Percentiles rank a stretch among this genome's conserved stretches.
Evolutionary conservation across 1,284 basidiomycete species (phyloP).

Genomic region (Fomitopsis pinicola): DNA sequence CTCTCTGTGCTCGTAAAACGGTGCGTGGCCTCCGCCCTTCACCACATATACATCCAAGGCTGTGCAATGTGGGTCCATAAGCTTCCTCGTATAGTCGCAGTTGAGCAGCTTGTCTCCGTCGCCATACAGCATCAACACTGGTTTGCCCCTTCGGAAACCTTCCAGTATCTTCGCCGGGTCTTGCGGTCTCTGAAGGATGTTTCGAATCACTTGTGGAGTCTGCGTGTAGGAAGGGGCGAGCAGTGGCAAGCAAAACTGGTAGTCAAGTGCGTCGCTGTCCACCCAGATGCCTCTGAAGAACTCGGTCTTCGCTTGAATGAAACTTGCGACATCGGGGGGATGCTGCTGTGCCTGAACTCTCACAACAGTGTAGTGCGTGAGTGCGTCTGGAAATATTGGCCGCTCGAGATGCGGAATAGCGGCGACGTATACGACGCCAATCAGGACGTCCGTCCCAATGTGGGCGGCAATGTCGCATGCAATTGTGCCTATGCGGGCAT

Average conservation of each 20-base stretch:
- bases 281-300: slow-evolving; percentile 16
- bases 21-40: slow-evolving; percentile 18
- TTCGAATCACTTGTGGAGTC: slow-evolving; percentile 9
- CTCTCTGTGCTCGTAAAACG: slow-evolving; percentile 19
- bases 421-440: slow-evolving; percentile 8
- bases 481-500: slow-evolving; percentile 1
- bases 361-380: slow-evolving; percentile 9
- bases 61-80: slow-evolving; percentile 18
- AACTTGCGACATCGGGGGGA: slow-evolving; percentile 12
- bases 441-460: neutral
- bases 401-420: slow-evolving; percentile 16
- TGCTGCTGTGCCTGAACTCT: slow-evolving; percentile 10
- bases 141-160: slow-evolving; percentile 3
- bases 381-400: slow-evolving; percentile 6
- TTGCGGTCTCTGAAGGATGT: slow-evolving; percentile 6
- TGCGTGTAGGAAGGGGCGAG: slow-evolving; percentile 14
- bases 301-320: slow-evolving; percentile 9
- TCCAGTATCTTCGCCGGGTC: slow-evolving; percentile 7
- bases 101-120: slow-evolving; percentile 11
- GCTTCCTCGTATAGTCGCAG: slow-evolving; percentile 8
- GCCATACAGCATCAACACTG: slow-evolving; percentile 7
- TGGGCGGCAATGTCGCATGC: slow-evolving; percentile 7
- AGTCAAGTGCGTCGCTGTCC: slow-evolving; percentile 11
- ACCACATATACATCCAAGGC: slow-evolving; percentile 17
- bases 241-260: slow-evolving; percentile 13